Evolutionary conservation across 2,329 filamentous ascomycete genomes (phyloP).

Genomic region (Talaromyces sp.): DNA sequence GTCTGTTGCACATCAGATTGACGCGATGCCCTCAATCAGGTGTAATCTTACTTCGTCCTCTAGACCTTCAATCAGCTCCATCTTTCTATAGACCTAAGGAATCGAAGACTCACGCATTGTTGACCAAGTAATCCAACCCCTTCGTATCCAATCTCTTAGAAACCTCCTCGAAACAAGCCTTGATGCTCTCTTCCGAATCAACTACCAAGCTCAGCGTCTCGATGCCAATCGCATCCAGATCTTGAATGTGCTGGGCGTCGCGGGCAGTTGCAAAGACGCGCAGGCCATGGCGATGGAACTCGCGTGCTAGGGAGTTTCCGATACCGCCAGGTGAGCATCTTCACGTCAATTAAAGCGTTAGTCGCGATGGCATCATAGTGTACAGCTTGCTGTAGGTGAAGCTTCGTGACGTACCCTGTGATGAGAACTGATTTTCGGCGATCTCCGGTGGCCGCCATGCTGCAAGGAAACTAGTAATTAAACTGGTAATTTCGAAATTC

Average conservation of each 20-base stretch:
- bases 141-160: slow-evolving; percentile 45
- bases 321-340: slow-evolving; percentile 56
- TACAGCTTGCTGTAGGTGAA: not conserved
- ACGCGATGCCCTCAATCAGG: not conserved
- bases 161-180: slow-evolving; percentile 47
- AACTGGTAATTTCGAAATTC: not conserved
- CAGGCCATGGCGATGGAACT: slow-evolving; percentile 53
- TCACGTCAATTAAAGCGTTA: not conserved
- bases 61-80: slow-evolving; percentile 13
- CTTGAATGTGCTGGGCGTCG: slow-evolving; percentile 47
- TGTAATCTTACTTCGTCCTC: slow-evolving; percentile 20
- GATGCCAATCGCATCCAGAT: slow-evolving; percentile 50
- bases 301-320: slow-evolving; percentile 56
- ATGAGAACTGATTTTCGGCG: slow-evolving; percentile 41
- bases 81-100: slow-evolving; percentile 8
- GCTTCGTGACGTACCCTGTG: slow-evolving; percentile 34
- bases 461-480: not conserved
- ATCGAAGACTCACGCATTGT: slow-evolving; percentile 49
- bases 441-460: slow-evolving; percentile 29
- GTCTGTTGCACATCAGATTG: slow-evolving; percentile 30
- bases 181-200: slow-evolving; percentile 49
- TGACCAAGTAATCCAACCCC: slow-evolving; percentile 56
- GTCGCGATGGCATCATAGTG: not conserved
- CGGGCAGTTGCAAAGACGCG: slow-evolving; percentile 59
- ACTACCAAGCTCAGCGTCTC: slow-evolving; percentile 56